phyloP scores from a whole-genome alignment of 2,329 filamentous ascomycete genomes.

The Neurospora crassa region DNA sequence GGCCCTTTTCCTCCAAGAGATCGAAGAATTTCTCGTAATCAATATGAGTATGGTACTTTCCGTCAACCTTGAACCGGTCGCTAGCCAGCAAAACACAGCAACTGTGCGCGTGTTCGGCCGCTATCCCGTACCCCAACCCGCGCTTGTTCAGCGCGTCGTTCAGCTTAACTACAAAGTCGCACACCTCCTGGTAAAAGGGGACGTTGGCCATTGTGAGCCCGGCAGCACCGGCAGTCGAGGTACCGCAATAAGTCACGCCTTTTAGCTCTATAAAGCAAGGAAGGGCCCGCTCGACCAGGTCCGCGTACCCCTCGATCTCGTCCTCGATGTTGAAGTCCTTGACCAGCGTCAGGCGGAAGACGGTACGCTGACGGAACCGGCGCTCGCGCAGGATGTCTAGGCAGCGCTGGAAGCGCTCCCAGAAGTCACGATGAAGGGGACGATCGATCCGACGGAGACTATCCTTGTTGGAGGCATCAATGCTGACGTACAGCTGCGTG shows the following conservation, averaged over 20 bases:
- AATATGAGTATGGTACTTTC: constrained; percentile 84
- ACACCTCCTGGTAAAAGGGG: constrained; percentile 88
- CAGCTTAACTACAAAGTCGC: constrained; percentile 69
- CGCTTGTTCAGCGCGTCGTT: constrained; percentile 57
- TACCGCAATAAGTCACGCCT: constrained; percentile 94
- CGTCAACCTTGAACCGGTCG: constrained; percentile 65
- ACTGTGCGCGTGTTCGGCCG: constrained; percentile 88
- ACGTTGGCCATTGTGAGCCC: constrained; percentile 97
- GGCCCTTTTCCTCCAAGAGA: constrained; percentile 59
- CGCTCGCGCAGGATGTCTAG: constrained; percentile 80
- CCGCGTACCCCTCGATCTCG: constrained; percentile 81
- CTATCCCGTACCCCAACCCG: constrained; percentile 78
- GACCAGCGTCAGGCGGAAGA: constrained; percentile 89
- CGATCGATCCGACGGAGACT: constrained; percentile 81
- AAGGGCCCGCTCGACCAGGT: constrained; percentile 74
- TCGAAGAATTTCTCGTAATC: constrained; percentile 86
- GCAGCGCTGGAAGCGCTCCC: constrained; percentile 89
- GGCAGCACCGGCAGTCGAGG: constrained; percentile 70
- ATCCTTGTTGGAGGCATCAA: constrained; percentile 87
- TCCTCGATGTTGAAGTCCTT: constrained; percentile 98
- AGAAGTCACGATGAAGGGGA: constrained; percentile 90
- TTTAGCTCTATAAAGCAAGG: constrained; percentile 95
- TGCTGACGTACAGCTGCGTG: constrained; percentile 92
- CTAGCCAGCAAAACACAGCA: constrained; percentile 86
- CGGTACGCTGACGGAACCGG: constrained; percentile 78